Evolutionary conservation across 2,329 filamentous ascomycete genomes (phyloP).

Genomic region (Pseudogymnoascus sp.): DNA sequence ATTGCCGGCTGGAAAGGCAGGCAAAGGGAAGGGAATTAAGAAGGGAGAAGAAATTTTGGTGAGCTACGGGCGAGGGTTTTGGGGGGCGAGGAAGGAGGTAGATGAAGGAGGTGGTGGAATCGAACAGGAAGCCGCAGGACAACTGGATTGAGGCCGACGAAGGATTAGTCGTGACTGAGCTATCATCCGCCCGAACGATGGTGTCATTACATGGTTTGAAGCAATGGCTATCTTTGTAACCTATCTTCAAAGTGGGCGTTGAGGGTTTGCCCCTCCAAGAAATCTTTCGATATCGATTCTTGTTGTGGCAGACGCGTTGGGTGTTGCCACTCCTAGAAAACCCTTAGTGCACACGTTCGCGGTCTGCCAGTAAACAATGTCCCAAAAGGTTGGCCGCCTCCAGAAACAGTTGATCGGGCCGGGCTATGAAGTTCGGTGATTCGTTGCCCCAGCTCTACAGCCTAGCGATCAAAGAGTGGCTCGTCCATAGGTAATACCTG

Average conservation of each 20-base stretch:
- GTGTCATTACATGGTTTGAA: neutral
- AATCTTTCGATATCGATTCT: neutral
- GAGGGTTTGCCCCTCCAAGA: neutral
- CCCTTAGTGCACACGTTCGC: neutral
- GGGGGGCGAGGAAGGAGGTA: conserved; percentile 42
- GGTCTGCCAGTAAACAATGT: neutral
- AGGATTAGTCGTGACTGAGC: neutral
- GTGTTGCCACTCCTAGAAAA: neutral
- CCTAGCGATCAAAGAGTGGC: neutral
- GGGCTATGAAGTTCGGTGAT: neutral
- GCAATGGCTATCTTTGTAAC: neutral
- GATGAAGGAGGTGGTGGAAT: conserved; percentile 17
- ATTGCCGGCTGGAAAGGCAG: conserved; percentile 37
- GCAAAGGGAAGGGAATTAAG: conserved; percentile 35
- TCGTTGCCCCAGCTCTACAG: neutral
- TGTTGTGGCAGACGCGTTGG: neutral
- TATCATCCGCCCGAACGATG: neutral
- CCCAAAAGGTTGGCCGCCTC: neutral
- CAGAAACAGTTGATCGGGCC: neutral
- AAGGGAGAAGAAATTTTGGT: conserved; percentile 60
- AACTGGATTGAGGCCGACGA: neutral
- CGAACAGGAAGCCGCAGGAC: neutral
- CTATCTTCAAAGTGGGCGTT: neutral
- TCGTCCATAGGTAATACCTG: neutral
- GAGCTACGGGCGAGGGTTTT: conserved; percentile 63